Conservation (phyloP, 2,329 filamentous ascomycete species). For the Colletotrichum orbiculare region DNA sequence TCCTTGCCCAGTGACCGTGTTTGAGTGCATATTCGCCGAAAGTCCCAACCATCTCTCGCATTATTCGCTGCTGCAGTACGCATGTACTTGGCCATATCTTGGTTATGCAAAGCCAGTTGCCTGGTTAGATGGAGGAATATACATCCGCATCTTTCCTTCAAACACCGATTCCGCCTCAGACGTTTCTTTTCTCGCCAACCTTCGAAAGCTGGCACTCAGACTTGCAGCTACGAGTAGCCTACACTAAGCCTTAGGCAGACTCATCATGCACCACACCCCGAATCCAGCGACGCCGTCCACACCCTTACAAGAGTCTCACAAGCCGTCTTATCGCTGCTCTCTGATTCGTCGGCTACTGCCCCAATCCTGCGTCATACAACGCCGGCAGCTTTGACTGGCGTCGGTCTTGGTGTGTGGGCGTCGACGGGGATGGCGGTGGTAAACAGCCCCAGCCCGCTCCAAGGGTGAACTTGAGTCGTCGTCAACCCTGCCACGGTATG, state of each 20-base stretch:
- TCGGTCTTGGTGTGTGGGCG: conserved; percentile 24
- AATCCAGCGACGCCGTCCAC: conserved; percentile 28
- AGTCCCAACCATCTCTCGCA: neutral
- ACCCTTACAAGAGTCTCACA: conserved; percentile 25
- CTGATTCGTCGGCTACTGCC: conserved; percentile 26
- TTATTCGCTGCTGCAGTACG: conserved; percentile 8
- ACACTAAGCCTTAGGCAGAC: conserved; percentile 2
- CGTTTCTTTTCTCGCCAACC: neutral
- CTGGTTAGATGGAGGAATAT: neutral
- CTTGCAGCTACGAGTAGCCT: neutral
- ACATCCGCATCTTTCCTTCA: conserved; percentile 10
- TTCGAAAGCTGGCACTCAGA: conserved; percentile 2
- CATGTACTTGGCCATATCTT: neutral
- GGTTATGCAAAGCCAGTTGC: neutral
- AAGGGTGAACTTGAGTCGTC: conserved; percentile 21
- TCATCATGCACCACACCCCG: conserved; percentile 31
- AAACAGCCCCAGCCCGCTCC: neutral
- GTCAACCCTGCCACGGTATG: conserved; percentile 4
- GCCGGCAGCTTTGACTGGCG: conserved; percentile 27
- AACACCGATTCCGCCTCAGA: conserved; percentile 4
- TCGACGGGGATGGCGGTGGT: conserved; percentile 23
- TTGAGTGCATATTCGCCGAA: neutral
- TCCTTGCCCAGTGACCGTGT: neutral
- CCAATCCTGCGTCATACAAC: conserved; percentile 31
- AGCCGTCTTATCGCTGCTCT: conserved; percentile 25